Evolutionary conservation across 164 flowering plant genomes (phyloP), one percentile per base, ranked within the genome.

Genomic region (Akebia trifoliata): DNA sequence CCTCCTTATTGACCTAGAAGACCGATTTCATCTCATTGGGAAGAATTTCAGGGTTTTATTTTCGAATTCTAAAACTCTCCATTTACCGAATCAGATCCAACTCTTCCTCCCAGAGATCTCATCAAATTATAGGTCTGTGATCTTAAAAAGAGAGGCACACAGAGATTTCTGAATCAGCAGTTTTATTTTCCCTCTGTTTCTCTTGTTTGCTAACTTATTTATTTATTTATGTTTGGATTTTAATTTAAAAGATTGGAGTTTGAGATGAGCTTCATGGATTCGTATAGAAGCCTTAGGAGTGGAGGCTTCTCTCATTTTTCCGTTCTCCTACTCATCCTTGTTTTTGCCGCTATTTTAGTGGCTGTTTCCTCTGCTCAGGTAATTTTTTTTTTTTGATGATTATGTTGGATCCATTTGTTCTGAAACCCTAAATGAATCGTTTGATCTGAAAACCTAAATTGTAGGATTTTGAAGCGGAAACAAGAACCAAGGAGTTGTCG

Each of bases 391-490:
- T 17, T 48, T 1, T 48, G 10, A 18, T 10, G 18, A 9, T 7
- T 54, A 5, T 32, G 47, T 28, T 28, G 28, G 26, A 25, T 21
- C 20, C 10, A 8, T 31, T 36, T 42, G 29, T 24, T 34, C 7
- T 14, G 6, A 22, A 11, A 29, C 12, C n/a, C 0, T 15, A 28
- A 11, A 30, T 6, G 10, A 1, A 29, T 31, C 1, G 9, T 24
- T 54, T 24, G n/a, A 9, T 46, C 2, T 12, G 15, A 22, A 22
- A 10, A 8, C 43, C 14, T 17, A 9, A 18, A 54, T 36, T 55
- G 7, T 54, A 72, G 81, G 78, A 78, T 11, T 49, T 42, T 30
- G 67, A 48, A 26, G 56, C 11, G 43, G 82, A 71, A 36, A n/a
- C n/a, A n/a, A 25, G n/a, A 34, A 78, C 57, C 12, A 63, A 61